Percentiles rank a stretch among this genome's conserved stretches.
Evolutionary conservation across 2,329 filamentous ascomycete species (phyloP).

Genomic region (Triangularia setosa): DNA sequence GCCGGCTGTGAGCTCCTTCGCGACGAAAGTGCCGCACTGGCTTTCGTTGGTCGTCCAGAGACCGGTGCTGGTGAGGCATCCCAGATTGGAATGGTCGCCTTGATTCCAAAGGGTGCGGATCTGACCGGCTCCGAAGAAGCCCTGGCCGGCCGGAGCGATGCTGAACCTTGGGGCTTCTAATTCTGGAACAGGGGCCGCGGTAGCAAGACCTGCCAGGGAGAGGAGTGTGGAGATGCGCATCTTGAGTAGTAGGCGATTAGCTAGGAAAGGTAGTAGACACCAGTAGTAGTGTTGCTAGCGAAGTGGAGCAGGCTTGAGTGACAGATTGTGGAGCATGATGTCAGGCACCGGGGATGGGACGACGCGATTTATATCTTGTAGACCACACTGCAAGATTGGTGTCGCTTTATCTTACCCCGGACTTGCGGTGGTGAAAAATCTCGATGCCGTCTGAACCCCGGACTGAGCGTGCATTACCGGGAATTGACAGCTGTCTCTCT

Average conservation of each 20-base stretch:
- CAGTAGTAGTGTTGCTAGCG: background rate
- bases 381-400: background rate
- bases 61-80: slow-evolving; percentile 17
- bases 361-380: background rate
- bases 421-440: background rate
- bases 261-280: background rate
- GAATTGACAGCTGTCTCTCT: background rate
- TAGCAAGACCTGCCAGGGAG: background rate
- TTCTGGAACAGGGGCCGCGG: background rate
- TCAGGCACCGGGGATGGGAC: background rate
- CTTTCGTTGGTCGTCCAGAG: slow-evolving; percentile 15
- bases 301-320: background rate
- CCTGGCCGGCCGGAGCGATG: background rate
- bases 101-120: slow-evolving; percentile 13
- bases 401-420: background rate
- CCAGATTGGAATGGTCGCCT: slow-evolving; percentile 15
- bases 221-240: slow-evolving; percentile 7
- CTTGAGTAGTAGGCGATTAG: slow-evolving; percentile 11
- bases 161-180: background rate
- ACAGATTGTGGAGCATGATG: background rate
- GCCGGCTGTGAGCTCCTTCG: background rate
- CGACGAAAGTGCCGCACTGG: slow-evolving; percentile 13
- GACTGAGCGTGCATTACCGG: background rate
- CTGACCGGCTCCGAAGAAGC: slow-evolving; percentile 16
- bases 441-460: background rate